These are phyloP conservation scores for Salix arbutifolia DNA, from an alignment of 345 rosid genomes.

Conservation along the genomic window DNA sequence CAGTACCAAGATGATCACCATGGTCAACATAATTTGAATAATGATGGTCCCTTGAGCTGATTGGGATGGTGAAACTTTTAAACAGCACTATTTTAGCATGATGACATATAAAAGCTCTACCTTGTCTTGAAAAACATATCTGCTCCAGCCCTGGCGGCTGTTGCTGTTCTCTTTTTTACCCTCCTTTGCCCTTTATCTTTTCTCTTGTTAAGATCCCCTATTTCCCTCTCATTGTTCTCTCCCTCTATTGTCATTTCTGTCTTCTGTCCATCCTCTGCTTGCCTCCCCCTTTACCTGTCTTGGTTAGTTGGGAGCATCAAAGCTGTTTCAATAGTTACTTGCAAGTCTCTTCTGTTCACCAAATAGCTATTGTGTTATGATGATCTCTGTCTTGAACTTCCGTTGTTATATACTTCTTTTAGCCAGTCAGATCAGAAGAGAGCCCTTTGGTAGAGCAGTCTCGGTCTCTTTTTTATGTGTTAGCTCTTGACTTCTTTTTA, in stretches of 20 bases:
- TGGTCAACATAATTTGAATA: not conserved
- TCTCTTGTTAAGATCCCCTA: too few relatives aligned
- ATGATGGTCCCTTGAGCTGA: not conserved
- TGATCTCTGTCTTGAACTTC: not conserved
- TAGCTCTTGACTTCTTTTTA: not conserved
- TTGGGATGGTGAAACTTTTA: too few relatives aligned
- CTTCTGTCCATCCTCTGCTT: too few relatives aligned
- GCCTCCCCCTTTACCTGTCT: not conserved
- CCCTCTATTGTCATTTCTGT: not conserved
- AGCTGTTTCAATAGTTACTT: not conserved
- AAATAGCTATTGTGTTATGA: not conserved
- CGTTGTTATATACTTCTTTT: not conserved
- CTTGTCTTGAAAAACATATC: too few relatives aligned
- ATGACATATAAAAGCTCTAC: too few relatives aligned
- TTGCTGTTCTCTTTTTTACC: too few relatives aligned
- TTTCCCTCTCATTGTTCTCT: not conserved
- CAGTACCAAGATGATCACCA: not conserved
- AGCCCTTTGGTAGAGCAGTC: too few relatives aligned
- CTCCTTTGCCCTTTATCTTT: too few relatives aligned
- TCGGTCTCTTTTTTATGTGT: not conserved
- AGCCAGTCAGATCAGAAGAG: not conserved
- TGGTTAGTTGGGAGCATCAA: not conserved
- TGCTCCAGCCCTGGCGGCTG: too few relatives aligned
- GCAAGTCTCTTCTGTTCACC: not conserved
- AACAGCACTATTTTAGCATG: too few relatives aligned